Conservation (phyloP, 2,329 filamentous ascomycete species). For the Cladosporium halotolerans region DNA sequence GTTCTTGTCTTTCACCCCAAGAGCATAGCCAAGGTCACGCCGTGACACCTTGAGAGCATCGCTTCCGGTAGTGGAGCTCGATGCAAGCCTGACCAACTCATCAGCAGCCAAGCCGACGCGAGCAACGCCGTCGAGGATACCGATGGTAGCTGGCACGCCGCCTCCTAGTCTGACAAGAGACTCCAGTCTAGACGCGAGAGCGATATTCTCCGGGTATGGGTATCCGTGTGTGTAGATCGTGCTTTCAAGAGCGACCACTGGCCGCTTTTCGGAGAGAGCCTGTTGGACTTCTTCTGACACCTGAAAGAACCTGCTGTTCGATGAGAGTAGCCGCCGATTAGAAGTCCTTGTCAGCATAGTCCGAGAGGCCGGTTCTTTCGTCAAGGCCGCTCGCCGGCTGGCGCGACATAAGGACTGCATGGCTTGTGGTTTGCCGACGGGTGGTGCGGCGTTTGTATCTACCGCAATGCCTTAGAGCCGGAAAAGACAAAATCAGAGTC, state of each 20-base stretch:
- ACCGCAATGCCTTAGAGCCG: neutral
- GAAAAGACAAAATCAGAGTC: neutral
- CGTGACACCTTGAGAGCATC: constrained; percentile 76
- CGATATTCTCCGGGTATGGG: constrained; percentile 65
- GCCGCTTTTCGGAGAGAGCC: constrained; percentile 66
- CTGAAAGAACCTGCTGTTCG: constrained; percentile 51
- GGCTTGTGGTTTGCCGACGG: neutral
- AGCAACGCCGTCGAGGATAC: constrained; percentile 75
- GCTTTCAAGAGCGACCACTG: constrained; percentile 87
- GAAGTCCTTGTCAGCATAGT: neutral
- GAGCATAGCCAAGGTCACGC: constrained; percentile 75
- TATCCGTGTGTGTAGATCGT: constrained; percentile 94
- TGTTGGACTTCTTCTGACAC: constrained; percentile 78
- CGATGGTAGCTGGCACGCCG: constrained; percentile 83
- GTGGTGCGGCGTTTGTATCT: neutral
- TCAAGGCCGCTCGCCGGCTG: neutral
- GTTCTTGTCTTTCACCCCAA: constrained; percentile 62
- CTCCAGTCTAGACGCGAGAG: constrained; percentile 74
- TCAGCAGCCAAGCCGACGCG: constrained; percentile 68
- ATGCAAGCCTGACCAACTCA: constrained; percentile 65
- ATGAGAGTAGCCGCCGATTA: constrained; percentile 13
- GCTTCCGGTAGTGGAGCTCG: constrained; percentile 47
- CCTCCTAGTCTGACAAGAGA: constrained; percentile 74
- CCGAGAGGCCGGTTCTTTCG: neutral
- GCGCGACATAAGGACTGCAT: constrained; percentile 7